Base-by-base conservation (phyloP, 371 early-diverging fungal genomes). In the Chytridiales sp. region DNA sequence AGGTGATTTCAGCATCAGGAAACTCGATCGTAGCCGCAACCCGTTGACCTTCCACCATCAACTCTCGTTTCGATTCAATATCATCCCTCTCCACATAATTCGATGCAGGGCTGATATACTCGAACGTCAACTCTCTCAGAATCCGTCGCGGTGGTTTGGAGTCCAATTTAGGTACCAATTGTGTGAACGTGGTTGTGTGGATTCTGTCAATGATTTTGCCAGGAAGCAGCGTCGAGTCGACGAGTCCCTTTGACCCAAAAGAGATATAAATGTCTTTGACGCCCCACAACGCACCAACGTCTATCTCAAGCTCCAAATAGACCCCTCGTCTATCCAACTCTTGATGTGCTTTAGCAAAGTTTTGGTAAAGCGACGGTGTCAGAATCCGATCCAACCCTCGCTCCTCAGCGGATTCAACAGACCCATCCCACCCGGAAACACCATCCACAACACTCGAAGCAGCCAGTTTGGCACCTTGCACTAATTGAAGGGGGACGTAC, bases 371-470 rank as follows among this genome's bases (percentile, higher is more conserved):
- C 13, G 8, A 11, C 24, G 51, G 51, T 22, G 32, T 30, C 8
- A 51, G 8, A 8, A 51, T 8, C 4, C 15, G 15, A 8, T 31
- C 15, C 3, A 51, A 24, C 4, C 36, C n/a, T 4, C 51, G 32
- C 13, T 51, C 11, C 44, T 44, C 44, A 4, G 32, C 36, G 32
- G 6, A 27, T 19, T 6, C 19, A 19, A 29, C 48, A 4, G 48
- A 48, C 4, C 51, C 51, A 22, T 51, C 51, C 51, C 51, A 51
- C 4, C 51, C 51, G 17, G 51, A 51, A 13, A 51, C 21, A 4
- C 22, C 19, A 4, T 4, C 3, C 8, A 35, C 15, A 27, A 51
- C 17, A 35, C 13, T 3, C 15, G 35, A n/a, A 4, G 38, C 4
- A 24, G 21, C 51, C 15, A 30, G 3, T 13, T 30, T 30, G 13